These are phyloP conservation scores for Dalbergia cultrata DNA, from an alignment of 306 rosid genomes.

Conservation along the genomic window DNA sequence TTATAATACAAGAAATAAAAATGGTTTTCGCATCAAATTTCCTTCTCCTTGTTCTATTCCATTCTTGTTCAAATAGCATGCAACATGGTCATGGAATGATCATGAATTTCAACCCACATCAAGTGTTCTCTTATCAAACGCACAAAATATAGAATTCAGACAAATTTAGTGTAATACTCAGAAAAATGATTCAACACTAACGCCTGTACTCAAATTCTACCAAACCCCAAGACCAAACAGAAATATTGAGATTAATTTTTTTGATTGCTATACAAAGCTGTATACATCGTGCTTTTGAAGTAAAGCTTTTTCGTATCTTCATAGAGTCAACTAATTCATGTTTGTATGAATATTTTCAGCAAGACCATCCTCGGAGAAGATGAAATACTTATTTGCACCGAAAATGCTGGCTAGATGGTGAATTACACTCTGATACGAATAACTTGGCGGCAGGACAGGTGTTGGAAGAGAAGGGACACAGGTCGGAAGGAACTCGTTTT, in stretches of 20 bases:
- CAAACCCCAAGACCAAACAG: constrained; percentile 33
- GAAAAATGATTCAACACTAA: constrained; percentile 28
- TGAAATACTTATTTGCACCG: constrained; percentile 67
- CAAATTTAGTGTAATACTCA: neutral
- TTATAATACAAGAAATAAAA: neutral
- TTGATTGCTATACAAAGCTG: constrained; percentile 49
- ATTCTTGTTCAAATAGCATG: neutral
- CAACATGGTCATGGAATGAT: constrained; percentile 32
- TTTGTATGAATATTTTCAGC: constrained; percentile 43
- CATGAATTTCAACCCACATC: constrained; percentile 27
- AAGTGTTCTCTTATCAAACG: constrained; percentile 10
- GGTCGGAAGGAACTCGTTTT: constrained; percentile 71
- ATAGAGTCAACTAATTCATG: constrained; percentile 30
- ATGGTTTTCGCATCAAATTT: constrained; percentile 1
- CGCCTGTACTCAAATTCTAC: constrained; percentile 32
- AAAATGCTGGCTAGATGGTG: constrained; percentile 67
- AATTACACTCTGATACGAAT: constrained; percentile 57
- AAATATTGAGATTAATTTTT: constrained; percentile 28
- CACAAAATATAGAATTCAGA: constrained; percentile 17
- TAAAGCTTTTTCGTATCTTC: constrained; percentile 32
- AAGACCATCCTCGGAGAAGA: constrained; percentile 60
- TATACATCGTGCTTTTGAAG: constrained; percentile 42
- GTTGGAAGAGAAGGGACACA: constrained; percentile 79
- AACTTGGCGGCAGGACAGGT: constrained; percentile 50
- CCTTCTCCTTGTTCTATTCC: neutral